A percentile compares a stretch with the other conserved stretches of the same genome.
Conservation (phyloP, 495 filamentous ascomycete species). For the Aspergillus steynii region DNA sequence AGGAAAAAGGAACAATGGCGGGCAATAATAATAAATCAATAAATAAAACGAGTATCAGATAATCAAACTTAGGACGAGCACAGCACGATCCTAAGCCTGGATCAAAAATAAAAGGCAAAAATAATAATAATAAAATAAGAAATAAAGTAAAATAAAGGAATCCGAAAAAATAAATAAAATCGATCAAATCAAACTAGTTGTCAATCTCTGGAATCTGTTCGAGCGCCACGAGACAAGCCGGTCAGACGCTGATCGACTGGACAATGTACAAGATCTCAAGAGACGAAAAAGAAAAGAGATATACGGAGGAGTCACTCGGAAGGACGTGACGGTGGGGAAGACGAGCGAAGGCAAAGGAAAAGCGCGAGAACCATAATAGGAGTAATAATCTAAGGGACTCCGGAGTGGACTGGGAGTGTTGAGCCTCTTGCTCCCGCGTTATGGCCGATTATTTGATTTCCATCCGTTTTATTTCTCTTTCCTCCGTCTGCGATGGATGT, state of each 20-base stretch:
- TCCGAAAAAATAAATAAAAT: conserved; percentile 17
- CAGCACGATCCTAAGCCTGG: conserved; percentile 12
- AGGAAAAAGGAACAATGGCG: conserved; percentile 10
- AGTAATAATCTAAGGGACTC: neutral
- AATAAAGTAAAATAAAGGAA: conserved; percentile 10
- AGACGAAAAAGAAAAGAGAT: conserved; percentile 9
- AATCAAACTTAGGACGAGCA: neutral
- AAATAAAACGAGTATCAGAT: conserved; percentile 6
- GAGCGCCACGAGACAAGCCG: conserved; percentile 20
- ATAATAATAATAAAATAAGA: conserved; percentile 12
- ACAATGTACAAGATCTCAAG: conserved; percentile 2
- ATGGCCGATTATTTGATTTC: too few species aligned
- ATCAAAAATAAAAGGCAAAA: conserved; percentile 9
- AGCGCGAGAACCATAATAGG: neutral
- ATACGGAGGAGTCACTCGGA: neutral
- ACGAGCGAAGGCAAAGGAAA: neutral
- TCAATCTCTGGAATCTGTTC: conserved; percentile 14
- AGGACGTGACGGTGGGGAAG: neutral
- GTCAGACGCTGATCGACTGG: conserved; percentile 21
- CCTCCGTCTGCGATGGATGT: too few species aligned
- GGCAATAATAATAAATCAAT: conserved; percentile 11
- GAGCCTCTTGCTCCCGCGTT: neutral
- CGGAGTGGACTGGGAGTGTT: neutral
- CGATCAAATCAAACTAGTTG: conserved; percentile 21
- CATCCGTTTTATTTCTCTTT: too few species aligned